Base-by-base conservation (phyloP, 2,329 filamentous ascomycete species). In the Aspergillus udagawae region DNA sequence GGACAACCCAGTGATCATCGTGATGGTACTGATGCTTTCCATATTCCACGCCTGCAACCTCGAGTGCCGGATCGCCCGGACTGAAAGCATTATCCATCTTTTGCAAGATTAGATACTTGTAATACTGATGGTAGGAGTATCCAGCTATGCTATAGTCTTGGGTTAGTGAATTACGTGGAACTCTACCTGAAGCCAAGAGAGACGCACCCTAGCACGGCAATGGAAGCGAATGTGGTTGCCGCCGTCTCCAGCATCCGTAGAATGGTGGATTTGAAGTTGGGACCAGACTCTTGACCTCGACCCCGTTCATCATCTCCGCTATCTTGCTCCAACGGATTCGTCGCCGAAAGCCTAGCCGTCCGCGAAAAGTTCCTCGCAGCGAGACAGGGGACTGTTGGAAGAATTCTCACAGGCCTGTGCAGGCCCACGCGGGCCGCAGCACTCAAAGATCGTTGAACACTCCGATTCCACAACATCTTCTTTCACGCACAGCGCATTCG, bases 61-160 rank as follows among this genome's bases (percentile, higher is more conserved):
- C 92, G 20, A 93, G 84, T 27, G 93, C 91, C 1, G 92, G 92
- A 71, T 99, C 94, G 10, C 94, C 94, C 1, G 92, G 92, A 57
- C 89, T 83, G 74, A 99, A 99, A 25, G 94, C 94, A 65, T 89
- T 88, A 63, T 90, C 85, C 81, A 99, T 97, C 77, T 99, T 99
- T 63, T 86, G 79, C n/a, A 97, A 79, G 28, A 97, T 91, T 55
- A 96, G 77, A 75, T 87, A 83, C 77, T 99, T 99, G 83, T 99
- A 97, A 70, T 83, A 85, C 66, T 83, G 86, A 73, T 94, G 90
- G 70, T 94, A 95, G 50, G 82, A 81, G 72, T 90, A 93, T 25
- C 88, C 91, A 6, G 90, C 89, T 25, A 83, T 64, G 44, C 74
- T 76, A 55, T 25, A 28, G 27, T 7, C 14, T 5, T 51, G 35